Base-by-base conservation (phyloP, 2,329 filamentous ascomycete genomes). In the Colletotrichum agaves region DNA sequence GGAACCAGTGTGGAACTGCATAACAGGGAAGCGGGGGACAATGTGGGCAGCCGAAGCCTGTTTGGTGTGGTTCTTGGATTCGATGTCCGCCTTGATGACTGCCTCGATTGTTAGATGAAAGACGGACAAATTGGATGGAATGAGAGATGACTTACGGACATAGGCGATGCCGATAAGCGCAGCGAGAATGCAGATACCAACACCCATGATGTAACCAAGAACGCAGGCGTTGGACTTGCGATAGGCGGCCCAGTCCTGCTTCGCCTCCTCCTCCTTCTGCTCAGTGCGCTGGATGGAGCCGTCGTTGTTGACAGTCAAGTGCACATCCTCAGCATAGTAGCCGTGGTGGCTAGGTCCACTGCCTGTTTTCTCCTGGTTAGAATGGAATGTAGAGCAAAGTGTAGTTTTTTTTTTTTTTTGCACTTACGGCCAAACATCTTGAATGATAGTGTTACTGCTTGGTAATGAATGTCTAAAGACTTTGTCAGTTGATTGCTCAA, bases 201-300 rank as follows among this genome's bases (percentile, higher is more conserved):
- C 33, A 37, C 47, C 19, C 10, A 50, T 27, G 21, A 61, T 15
- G n/a, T 43, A 61, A 23, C n/a, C 12, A 6, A 61, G 11, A 15
- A 61, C 31, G 53, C 49, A 67, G 41, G 61, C 15, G n/a, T 53
- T 55, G 11, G 65, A 59, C 65, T 67, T 67, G 65, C 53, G 65
- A 17, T 67, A 67, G 31, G 27, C 46, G 27, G 44, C 49, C 65
- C 65, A 67, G 46, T 67, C 47, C 11, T 17, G 23, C 27, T 52
- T 52, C 23, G n/a, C 46, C 23, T 52, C 33, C 15, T 31, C 46
- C 33, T 67, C 23, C 11, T 17, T 52, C 13, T 31, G 39, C 33
- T 67, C 59, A 11, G 15, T 19, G 33, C 53, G 55, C 35, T 46
- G 31, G 39, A 64, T 43, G 11, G 65, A 31, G 17, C 61, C 65